Percentiles rank a stretch among this genome's conserved stretches.
Evolutionary conservation across 2,329 filamentous ascomycete species (phyloP).

Genomic region (Hortaea sp.): DNA sequence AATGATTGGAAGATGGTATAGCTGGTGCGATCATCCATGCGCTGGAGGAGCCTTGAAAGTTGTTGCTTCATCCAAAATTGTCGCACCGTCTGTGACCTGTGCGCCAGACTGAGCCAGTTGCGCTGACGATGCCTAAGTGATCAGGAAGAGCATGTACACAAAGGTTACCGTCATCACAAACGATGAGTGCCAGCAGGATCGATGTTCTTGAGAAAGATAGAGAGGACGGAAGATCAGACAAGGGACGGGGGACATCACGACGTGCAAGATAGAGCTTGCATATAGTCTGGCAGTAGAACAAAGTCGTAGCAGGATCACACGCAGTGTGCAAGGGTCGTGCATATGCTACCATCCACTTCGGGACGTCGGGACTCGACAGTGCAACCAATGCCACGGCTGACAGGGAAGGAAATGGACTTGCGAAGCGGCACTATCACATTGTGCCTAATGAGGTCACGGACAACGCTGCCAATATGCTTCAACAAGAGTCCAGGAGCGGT

Average conservation of each 20-base stretch:
- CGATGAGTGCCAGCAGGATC: not conserved
- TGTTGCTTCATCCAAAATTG: no score
- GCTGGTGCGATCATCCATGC: no score
- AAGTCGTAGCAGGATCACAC: not conserved
- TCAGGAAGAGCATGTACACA: not conserved
- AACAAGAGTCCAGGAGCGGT: not conserved
- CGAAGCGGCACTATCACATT: not conserved
- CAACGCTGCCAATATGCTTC: not conserved
- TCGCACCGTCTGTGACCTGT: not conserved
- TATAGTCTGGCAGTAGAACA: slow-evolving; percentile 1
- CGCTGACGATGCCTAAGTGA: not conserved
- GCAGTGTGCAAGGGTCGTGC: slow-evolving; percentile 1
- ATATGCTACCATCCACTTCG: slow-evolving; percentile 1
- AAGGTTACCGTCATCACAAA: not conserved
- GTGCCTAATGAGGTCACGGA: not conserved
- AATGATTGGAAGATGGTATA: no score
- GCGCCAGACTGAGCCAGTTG: not conserved
- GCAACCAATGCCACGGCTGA: no score
- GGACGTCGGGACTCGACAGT: not conserved
- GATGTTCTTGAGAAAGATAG: not conserved
- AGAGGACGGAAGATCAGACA: not conserved
- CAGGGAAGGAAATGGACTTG: not conserved
- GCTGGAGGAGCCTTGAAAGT: no score
- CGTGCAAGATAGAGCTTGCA: slow-evolving; percentile 3
- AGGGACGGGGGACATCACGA: not conserved